Base-by-base conservation (phyloP, 1,284 basidiomycete genomes). In the Baeospora myosura region DNA sequence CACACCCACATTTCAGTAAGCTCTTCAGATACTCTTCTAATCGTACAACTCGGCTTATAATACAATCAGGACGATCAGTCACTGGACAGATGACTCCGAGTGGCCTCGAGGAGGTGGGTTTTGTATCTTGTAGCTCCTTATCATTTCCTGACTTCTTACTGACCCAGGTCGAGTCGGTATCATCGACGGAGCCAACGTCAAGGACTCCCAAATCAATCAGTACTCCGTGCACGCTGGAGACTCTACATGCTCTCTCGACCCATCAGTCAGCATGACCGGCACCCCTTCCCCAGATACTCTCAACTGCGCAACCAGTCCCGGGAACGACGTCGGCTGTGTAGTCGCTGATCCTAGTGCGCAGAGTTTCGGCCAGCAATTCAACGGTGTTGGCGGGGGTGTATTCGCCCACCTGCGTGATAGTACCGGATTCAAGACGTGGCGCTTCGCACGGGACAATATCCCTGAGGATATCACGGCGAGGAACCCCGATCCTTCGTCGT, bases 1-100 rank as follows among this genome's bases (percentile, higher is more conserved):
- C 31, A 85, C 81, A 81, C 81, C 81, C 44, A 80, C 82, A 17
- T 78, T 61, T 64, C 50, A 51, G 52, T 48, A 25, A 37, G 42
- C 38, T 12, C 11, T 10, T 14, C 39, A 52, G 17, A 48, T n/a
- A 8, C 4, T 25, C 7, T 6, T 26, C 20, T 28, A 34, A 10
- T 28, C 14, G 3, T 33, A 54, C 20, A n/a, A n/a, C n/a, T n/a
- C n/a, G 34, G 11, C 29, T 33, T 41, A 6, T 24, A 16, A 20
- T 12, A 25, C 8, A 36, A 17, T 12, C 12, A 29, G 14, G 17
- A 20, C 22, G 16, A 14, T 16, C 23, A 10, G 7, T 25, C 14
- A 12, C 25, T 42, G 49, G 45, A 58, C 58, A 6, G 53, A 55
- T 31, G 72, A 69, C 21, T 52, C 55, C 6, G 52, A 69, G 42